These are phyloP conservation scores for Phlebiopsis gigantea DNA, from an alignment of 768 basidiomycete genomes.

Conservation along the genomic window DNA sequence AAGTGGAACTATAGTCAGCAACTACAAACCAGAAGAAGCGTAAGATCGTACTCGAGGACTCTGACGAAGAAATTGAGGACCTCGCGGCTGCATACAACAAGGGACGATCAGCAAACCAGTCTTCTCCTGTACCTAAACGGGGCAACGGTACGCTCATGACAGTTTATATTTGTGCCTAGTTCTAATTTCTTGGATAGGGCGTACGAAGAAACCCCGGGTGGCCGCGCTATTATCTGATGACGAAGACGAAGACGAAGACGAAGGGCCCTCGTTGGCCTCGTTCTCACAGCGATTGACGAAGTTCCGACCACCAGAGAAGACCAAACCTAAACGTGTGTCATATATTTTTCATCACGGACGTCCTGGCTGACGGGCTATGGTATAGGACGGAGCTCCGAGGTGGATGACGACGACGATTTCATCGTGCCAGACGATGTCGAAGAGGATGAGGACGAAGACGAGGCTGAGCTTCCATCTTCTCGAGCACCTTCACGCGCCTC, in stretches of 20 bases:
- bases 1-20: too few relatives aligned
- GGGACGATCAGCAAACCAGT: slow-evolving; percentile 9
- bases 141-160: not conserved
- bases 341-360: not conserved
- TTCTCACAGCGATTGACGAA: slow-evolving; percentile 58
- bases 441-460: slow-evolving; percentile 43
- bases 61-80: slow-evolving; percentile 51
- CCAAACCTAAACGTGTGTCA: slow-evolving; percentile 34
- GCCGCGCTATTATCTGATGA: slow-evolving; percentile 42
- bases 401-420: slow-evolving; percentile 67
- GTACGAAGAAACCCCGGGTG: slow-evolving; percentile 58
- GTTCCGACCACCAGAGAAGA: slow-evolving; percentile 56
- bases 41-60: slow-evolving; percentile 64
- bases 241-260: slow-evolving; percentile 42
- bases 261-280: slow-evolving; percentile 30
- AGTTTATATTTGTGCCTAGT: not conserved
- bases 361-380: not conserved
- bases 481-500: slow-evolving; percentile 35
- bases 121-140: slow-evolving; percentile 11
- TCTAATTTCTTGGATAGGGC: slow-evolving; percentile 27
- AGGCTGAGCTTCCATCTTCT: slow-evolving; percentile 41
- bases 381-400: slow-evolving; percentile 36
- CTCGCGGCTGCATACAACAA: slow-evolving; percentile 15
- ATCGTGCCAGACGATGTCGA: slow-evolving; percentile 64
- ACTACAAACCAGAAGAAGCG: slow-evolving; percentile 41